A percentile compares a stretch with the other conserved stretches of the same genome.
These are phyloP conservation scores for Neocucurbitaria cava DNA, from an alignment of 2,329 filamentous ascomycete species.

Conservation along the genomic window DNA sequence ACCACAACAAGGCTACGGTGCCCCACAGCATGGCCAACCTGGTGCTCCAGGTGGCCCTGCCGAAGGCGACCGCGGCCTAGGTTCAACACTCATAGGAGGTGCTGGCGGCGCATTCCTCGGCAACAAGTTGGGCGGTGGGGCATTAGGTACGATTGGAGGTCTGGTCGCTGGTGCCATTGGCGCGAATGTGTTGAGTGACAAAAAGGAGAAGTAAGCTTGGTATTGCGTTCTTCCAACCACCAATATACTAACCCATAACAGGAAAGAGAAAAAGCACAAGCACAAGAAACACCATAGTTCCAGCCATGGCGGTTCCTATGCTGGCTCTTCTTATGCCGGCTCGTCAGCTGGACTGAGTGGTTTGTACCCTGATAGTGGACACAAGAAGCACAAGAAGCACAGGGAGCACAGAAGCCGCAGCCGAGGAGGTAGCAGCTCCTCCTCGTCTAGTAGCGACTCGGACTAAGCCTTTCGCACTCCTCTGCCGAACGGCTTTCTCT, in stretches of 20 bases:
- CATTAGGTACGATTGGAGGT: conserved; percentile 60
- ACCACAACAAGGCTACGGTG: conserved; percentile 32
- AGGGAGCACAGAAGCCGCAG: conserved; percentile 42
- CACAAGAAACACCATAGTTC: conserved; percentile 43
- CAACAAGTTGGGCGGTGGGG: conserved; percentile 61
- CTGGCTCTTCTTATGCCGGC: conserved; percentile 36
- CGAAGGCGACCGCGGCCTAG: conserved; percentile 64
- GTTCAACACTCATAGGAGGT: conserved; percentile 61
- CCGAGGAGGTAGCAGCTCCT: conserved; percentile 40
- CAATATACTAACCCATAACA: conserved; percentile 6
- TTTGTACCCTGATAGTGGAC: conserved; percentile 39
- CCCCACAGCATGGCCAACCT: conserved; percentile 51
- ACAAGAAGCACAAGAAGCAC: conserved; percentile 23
- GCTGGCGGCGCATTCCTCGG: conserved; percentile 63
- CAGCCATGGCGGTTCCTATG: conserved; percentile 35
- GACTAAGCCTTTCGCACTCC: conserved; percentile 28
- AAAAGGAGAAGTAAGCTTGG: too few relatives aligned
- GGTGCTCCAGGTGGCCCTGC: conserved; percentile 39
- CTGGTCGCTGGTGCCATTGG: conserved; percentile 62
- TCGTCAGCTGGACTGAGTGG: conserved; percentile 44
- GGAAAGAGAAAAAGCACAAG: conserved; percentile 46
- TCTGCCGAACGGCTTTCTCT: background rate
- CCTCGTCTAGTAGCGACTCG: conserved; percentile 45
- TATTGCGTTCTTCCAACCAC: too few relatives aligned
- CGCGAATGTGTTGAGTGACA: conserved; percentile 59